Base-by-base conservation (phyloP, 495 filamentous ascomycete species). In the Gamarada debralockiae region DNA sequence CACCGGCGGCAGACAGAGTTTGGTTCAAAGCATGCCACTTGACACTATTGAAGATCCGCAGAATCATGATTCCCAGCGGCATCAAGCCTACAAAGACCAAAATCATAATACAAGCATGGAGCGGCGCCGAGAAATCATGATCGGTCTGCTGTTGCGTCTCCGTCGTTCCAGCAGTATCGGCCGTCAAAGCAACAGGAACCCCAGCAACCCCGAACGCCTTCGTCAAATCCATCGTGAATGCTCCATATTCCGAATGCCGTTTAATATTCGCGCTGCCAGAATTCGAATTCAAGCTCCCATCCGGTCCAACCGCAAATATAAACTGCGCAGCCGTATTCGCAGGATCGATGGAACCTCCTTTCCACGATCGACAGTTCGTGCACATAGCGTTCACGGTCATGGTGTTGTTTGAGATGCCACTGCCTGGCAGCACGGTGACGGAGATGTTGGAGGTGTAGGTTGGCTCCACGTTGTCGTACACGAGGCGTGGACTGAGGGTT, bases 271-370 rank as follows among this genome's bases (percentile, higher is more conserved):
- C 77, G 10, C 66, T 57, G 1, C 56, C 56, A 24, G 66, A 62
- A 60, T 81, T 65, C 22, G 65, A 70, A 9, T 63, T 62, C 8
- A 78, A 53, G 24, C 56, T 51, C 23, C 57, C 56, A 24, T 66
- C 57, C 1, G 73, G 71, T 10, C 82, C 83, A 12, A 75, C 60
- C n/a, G 76, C 82, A 58, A 77, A 85, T 45, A 83, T 77, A 66
- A 83, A 77, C 12, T 67, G 57, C 45, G 77, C 68, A 0, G 63
- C 41, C 1, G 61, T 67, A 39, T 59, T 69, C 25, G 48, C 58
- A 2, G 70, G 57, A 55, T 75, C 63, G 21, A 78, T 55, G 17
- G 57, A 65, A 15, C 70, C 69, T 20, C 55, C 48, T 17, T 65
- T 63, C 73, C 73, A 81, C 10, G 56, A 56, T 15, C 66, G 71